phyloP scores from a whole-genome alignment of 1,284 basidiomycete species.

The Taiwanofungus camphoratus region DNA sequence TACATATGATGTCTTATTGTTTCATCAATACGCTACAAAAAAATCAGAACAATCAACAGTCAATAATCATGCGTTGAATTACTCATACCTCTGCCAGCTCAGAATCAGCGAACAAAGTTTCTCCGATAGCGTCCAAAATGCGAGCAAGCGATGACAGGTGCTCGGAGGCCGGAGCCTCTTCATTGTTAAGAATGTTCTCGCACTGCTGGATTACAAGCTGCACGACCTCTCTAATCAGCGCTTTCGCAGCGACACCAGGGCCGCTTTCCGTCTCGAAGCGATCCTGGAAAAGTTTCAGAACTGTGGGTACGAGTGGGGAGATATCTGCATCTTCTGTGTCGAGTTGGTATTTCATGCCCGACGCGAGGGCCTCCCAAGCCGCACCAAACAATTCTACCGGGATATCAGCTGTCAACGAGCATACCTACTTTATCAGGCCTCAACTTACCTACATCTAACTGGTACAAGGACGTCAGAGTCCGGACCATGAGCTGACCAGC shows the following conservation, averaged over 20 bases:
- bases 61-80: conserved; percentile 1
- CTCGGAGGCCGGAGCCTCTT: conserved; percentile 10
- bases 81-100: conserved; percentile 35
- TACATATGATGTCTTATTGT: conserved; percentile 34
- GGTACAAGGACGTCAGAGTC: conserved; percentile 37
- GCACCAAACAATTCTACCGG: conserved; percentile 36
- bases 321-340: conserved; percentile 15
- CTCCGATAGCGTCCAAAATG: conserved; percentile 38
- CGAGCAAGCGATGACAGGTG: conserved; percentile 27
- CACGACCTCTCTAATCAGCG: conserved; percentile 24
- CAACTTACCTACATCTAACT: conserved; percentile 37
- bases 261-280: conserved; percentile 23
- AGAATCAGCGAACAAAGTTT: conserved; percentile 34
- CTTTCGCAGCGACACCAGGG: conserved; percentile 24
- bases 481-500: conserved; percentile 42
- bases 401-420: background rate
- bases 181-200: conserved; percentile 20
- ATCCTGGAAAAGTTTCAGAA: conserved; percentile 38
- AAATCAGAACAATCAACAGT: background rate
- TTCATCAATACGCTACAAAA: conserved; percentile 39
- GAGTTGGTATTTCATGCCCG: conserved; percentile 20
- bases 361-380: conserved; percentile 39
- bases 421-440: background rate
- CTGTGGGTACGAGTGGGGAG: conserved; percentile 33
- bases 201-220: conserved; percentile 26